These are phyloP conservation scores for Ophiocytium majus DNA, from an alignment of 352 stramenopile genomes.

Conservation along the genomic window DNA sequence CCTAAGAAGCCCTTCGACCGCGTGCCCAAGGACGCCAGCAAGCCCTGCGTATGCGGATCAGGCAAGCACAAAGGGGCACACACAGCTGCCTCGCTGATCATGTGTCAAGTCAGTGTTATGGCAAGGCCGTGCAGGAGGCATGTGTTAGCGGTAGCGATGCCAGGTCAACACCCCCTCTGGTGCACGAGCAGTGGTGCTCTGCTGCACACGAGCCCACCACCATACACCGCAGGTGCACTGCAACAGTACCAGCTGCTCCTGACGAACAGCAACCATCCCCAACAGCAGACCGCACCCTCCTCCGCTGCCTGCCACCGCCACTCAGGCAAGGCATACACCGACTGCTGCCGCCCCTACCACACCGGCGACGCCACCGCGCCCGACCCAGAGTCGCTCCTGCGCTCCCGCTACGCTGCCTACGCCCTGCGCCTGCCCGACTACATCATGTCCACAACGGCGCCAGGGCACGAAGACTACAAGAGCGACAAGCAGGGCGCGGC, in stretches of 20 bases:
- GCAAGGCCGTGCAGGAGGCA: too few relatives aligned
- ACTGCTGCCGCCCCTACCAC: constrained; percentile 24
- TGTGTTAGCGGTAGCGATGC: too few relatives aligned
- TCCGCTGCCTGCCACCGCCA: not conserved
- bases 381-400: not conserved
- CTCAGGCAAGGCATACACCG: not conserved
- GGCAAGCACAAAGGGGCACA: not conserved
- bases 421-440: not conserved
- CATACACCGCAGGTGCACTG: too few relatives aligned
- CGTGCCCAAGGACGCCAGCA: constrained; percentile 1
- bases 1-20: constrained; percentile 3
- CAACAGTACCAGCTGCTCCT: too few relatives aligned
- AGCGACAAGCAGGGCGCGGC: not conserved
- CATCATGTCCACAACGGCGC: constrained; percentile 20
- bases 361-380: not conserved
- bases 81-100: too few relatives aligned
- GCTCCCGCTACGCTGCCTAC: constrained; percentile 23
- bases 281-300: not conserved
- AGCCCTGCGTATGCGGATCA: not conserved
- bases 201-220: too few relatives aligned
- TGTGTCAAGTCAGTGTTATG: too few relatives aligned
- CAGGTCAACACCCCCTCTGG: too few relatives aligned
- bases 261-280: not conserved
- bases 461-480: constrained; percentile 20
- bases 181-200: too few relatives aligned